Conservation (phyloP, 345 rosid genomes). For the Salix caprea region DNA sequence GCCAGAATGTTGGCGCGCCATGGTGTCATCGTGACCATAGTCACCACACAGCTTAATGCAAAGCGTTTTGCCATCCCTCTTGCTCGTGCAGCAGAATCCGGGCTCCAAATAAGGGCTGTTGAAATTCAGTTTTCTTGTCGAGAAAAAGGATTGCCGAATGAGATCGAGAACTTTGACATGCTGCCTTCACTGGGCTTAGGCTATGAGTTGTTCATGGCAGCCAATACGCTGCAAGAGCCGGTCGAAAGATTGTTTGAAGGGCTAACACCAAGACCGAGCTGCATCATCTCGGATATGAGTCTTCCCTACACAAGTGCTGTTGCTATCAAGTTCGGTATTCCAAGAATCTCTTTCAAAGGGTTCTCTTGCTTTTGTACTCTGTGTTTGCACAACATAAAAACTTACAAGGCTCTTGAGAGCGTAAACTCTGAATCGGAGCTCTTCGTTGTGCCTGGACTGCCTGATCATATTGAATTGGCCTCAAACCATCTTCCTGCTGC, state of each 20-base stretch:
- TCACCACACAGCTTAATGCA: constrained; percentile 29
- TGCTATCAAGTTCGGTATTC: constrained; percentile 17
- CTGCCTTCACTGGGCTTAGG: constrained; percentile 11
- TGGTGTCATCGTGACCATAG: constrained; percentile 16
- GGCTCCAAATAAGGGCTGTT: constrained; percentile 10
- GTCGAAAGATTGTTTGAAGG: constrained; percentile 18
- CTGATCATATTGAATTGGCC: constrained; percentile 1
- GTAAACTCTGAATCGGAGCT: neutral
- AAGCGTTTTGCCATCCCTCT: constrained; percentile 12
- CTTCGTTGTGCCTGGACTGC: constrained; percentile 12
- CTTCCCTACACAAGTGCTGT: constrained; percentile 18
- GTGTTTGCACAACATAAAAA: neutral
- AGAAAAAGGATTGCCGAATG: constrained; percentile 15
- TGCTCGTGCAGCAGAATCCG: constrained; percentile 16
- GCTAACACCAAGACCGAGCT: constrained; percentile 17
- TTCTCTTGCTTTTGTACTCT: constrained; percentile 8
- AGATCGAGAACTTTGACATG: constrained; percentile 14
- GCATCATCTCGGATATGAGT: constrained; percentile 35
- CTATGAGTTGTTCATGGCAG: constrained; percentile 6
- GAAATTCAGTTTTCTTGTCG: constrained; percentile 7
- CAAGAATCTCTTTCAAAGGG: constrained; percentile 28
- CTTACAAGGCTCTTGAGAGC: neutral
- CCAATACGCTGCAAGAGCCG: constrained; percentile 11
- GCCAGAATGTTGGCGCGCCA: constrained; percentile 17
- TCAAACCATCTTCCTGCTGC: neutral